Percentiles rank a stretch among this genome's conserved stretches.
phyloP scores from a whole-genome alignment of 768 basidiomycete genomes.

The Kockovaella imperatae region DNA sequence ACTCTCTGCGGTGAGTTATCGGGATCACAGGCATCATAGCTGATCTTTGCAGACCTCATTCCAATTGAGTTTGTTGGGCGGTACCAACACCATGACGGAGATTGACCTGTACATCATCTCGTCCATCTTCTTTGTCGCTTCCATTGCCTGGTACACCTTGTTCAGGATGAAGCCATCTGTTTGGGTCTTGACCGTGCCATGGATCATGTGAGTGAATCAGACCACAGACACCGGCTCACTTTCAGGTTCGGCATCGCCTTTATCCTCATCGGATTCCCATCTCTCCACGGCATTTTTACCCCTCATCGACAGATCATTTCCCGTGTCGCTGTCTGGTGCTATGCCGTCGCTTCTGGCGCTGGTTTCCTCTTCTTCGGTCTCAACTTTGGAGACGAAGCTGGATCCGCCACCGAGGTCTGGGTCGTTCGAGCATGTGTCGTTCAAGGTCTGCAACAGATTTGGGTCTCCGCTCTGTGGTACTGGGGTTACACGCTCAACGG shows the following conservation, averaged over 20 bases:
- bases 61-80: conserved; percentile 84
- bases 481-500: conserved; percentile 77
- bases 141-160: conserved; percentile 79
- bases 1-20: conserved; percentile 31
- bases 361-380: conserved; percentile 89
- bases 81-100: conserved; percentile 72
- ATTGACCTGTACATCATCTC: conserved; percentile 85
- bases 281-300: conserved; percentile 56
- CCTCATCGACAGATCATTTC: conserved; percentile 61
- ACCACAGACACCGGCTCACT: not conserved
- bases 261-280: conserved; percentile 82
- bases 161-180: conserved; percentile 83
- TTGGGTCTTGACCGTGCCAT: conserved; percentile 75
- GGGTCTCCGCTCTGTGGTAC: conserved; percentile 90
- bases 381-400: conserved; percentile 97
- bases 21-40: not conserved
- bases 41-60: conserved; percentile 54
- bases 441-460: conserved; percentile 90
- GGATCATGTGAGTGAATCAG: conserved; percentile 56
- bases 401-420: conserved; percentile 93
- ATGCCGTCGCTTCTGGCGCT: conserved; percentile 85
- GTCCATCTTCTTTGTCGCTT: conserved; percentile 74
- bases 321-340: conserved; percentile 76
- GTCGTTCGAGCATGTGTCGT: conserved; percentile 82
- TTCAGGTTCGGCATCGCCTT: conserved; percentile 70